Base-by-base conservation (phyloP, 2,329 filamentous ascomycete species). In the Fusarium beomiforme region DNA sequence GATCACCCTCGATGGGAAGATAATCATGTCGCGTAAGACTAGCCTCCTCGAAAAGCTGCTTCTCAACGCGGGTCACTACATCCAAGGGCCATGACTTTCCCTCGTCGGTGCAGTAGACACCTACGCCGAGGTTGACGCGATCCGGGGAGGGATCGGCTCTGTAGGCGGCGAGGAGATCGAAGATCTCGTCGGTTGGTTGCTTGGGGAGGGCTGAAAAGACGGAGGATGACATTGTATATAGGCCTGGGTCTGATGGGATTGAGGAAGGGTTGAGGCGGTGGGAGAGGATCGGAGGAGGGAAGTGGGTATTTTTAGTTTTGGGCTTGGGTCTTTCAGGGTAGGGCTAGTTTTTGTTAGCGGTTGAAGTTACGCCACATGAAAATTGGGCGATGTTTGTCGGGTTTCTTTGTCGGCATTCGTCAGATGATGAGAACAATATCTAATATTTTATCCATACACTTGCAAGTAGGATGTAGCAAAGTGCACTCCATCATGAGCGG, bases 91-190 rank as follows among this genome's bases (percentile, higher is more conserved):
- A 70, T 12, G 72, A 74, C 33, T 74, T 68, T n/a, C 72, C 72
- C 43, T 75, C 69, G 11, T 75, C 72, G 14, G 72, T 70, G 57
- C 68, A 72, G 59, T 74, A 75, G 21, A 75, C 72, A 21, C 72
- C 72, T 12, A 60, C 71, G 13, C 72, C 70, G 29, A 75, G 72
- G 16, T 74, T 75, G 44, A 75, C 72, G 8, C 71, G 63, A 31
- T 74, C 69, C 2, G 72, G 72, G 21, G 63, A 64, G 7, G 67
- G 39, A 29, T 75, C 72, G 6, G 59, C 43, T 36, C 62, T 57
- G 33, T 69, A 75, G n/a, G 46, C 43, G 9, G 41, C 57, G 24
- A 66, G 46, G 24, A 70, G 57, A 60, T 70, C 66, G 5, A 70
- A 70, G 58, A 67, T 65, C 66, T 66, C 67, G 26, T 70, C 67